Evolutionary conservation across 1,284 basidiomycete genomes (phyloP), one percentile per base, ranked within the genome.

Genomic region (Xerocomus minutiporus): DNA sequence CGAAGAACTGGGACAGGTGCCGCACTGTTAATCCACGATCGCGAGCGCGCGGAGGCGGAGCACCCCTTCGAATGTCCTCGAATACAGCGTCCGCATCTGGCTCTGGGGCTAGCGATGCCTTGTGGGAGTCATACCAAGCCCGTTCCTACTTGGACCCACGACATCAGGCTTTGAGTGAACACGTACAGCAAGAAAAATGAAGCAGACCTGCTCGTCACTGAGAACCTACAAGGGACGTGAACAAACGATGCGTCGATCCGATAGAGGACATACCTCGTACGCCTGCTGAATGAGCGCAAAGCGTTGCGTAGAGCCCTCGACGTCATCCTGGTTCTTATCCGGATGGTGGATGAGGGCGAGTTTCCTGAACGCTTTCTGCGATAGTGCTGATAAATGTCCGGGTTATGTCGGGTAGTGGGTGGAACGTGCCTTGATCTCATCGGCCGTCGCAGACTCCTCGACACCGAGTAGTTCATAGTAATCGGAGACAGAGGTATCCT

Each of bases 101-200:
- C 61, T 91, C 88, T 1, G 91, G 89, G 11, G 79, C 78, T 8
- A 93, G 77, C n/a, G 89, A 88, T 32, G 92, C 87, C 43, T 91
- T 83, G 69, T 98, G 95, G n/a, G 86, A 86, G 69, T 99, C 96
- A 69, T 99, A 99, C 91, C 95, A 99, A 40, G 96, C 94, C 57
- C 96, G 79, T 78, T 99, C 95, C 91, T 94, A 80, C 74, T 77
- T 75, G 65, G 63, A 57, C 55, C 28, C 59, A 59, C 12, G 40
- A 7, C 28, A 54, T 69, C 50, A 70, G 54, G 45, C 39, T 47
- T 43, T 38, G 32, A n/a, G 39, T 25, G 7, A 17, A 38, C 20
- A 17, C 6, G n/a, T 5, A 51, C 58, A 51, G 48, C 28, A 44
- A 28, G 36, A 48, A 5, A 31, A 48, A 46, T 32, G 40, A 15